These are phyloP conservation scores for Trichoderma asperellum DNA, from an alignment of 2,329 filamentous ascomycete species.

Conservation along the genomic window DNA sequence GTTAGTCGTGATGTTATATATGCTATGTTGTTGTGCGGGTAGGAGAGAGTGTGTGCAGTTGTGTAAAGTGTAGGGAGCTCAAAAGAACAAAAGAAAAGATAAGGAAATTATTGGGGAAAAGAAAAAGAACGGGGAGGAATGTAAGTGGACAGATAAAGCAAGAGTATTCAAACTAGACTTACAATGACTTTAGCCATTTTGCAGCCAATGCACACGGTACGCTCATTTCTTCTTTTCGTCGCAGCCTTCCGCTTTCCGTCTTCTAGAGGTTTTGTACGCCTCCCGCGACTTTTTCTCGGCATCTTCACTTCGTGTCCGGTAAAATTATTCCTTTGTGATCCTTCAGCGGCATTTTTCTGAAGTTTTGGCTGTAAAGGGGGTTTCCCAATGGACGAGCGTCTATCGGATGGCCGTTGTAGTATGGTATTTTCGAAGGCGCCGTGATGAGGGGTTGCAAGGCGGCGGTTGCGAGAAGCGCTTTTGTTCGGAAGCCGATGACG, in stretches of 20 bases:
- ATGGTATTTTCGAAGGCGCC: neutral
- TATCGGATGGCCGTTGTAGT: neutral
- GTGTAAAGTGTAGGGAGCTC: neutral
- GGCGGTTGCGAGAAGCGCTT: neutral
- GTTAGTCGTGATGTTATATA: neutral
- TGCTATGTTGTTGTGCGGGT: neutral
- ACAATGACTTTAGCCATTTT: slow-evolving; percentile 25
- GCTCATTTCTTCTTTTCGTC: slow-evolving; percentile 23
- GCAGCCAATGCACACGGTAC: slow-evolving; percentile 26
- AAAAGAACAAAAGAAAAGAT: neutral
- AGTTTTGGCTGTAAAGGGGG: neutral
- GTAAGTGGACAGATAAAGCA: neutral
- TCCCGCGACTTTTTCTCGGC: slow-evolving; percentile 5
- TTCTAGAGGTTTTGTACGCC: neutral
- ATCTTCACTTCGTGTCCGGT: neutral
- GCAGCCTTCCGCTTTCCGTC: neutral
- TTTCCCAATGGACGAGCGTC: neutral
- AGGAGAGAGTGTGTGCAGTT: neutral
- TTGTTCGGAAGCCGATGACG: neutral
- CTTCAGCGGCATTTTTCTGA: neutral
- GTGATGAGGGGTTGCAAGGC: neutral
- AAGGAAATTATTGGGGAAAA: neutral
- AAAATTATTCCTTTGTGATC: neutral
- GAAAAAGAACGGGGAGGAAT: no score
- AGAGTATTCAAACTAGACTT: neutral